phyloP scores from a whole-genome alignment of 75 land plant genomes.

The Adiantum capillusveneris region DNA sequence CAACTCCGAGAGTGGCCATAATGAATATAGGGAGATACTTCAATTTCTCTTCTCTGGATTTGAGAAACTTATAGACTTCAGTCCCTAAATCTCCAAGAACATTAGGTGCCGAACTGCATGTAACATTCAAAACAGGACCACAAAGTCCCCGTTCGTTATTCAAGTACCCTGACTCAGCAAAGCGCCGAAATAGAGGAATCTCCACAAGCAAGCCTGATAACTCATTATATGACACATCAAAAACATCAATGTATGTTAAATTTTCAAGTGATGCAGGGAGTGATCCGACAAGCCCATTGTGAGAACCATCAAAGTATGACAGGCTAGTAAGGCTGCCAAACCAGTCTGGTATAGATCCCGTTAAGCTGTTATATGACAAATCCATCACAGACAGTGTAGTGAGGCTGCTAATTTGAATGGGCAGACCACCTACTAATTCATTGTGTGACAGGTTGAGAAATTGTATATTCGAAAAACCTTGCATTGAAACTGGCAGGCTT shows the following conservation, averaged over 20 bases:
- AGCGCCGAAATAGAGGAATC: conserved; percentile 3
- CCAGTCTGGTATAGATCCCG: conserved; percentile 28
- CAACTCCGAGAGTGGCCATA: not conserved
- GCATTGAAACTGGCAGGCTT: not conserved
- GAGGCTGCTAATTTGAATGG: not conserved
- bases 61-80: not conserved
- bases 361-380: conserved; percentile 30
- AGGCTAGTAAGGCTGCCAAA: conserved; percentile 25
- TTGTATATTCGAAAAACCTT: not conserved
- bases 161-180: not conserved
- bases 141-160: conserved; percentile 1
- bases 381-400: conserved; percentile 13
- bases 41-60: not conserved
- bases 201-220: conserved; percentile 3
- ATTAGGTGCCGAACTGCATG: not conserved
- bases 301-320: conserved; percentile 3
- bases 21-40: not conserved
- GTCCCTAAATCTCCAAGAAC: not conserved
- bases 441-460: conserved; percentile 1
- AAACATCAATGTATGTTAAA: not conserved
- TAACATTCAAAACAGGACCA: not conserved
- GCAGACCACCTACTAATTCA: not conserved
- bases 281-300: not conserved
- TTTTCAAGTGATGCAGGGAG: not conserved
- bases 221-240: conserved; percentile 4